Percentiles rank a stretch among this genome's conserved stretches.
phyloP scores from a whole-genome alignment of 768 basidiomycete genomes.

The Suillus plorans region DNA sequence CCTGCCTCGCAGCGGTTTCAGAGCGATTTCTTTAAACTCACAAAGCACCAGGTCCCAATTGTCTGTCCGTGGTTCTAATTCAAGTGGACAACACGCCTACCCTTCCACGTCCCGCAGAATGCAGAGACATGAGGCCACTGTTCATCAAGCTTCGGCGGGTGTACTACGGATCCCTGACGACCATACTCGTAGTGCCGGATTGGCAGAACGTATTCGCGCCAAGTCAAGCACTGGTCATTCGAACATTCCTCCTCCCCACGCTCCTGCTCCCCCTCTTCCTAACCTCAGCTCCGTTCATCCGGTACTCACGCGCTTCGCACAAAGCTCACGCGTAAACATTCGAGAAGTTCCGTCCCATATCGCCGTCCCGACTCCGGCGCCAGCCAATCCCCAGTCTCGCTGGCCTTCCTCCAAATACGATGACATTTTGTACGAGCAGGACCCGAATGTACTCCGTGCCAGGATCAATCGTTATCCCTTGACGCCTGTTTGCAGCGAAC shows the following conservation, averaged over 20 bases:
- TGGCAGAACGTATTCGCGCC: constrained; percentile 6
- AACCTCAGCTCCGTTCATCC: not conserved
- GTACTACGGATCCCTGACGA: not conserved
- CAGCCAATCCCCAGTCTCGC: not conserved
- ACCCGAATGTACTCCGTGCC: not conserved
- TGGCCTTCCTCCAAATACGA: not conserved
- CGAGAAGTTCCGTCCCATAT: constrained; percentile 1
- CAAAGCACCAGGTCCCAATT: not conserved
- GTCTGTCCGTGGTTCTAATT: not conserved
- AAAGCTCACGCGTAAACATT: constrained; percentile 5
- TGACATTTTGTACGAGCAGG: not conserved
- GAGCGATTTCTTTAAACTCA: constrained; percentile 6
- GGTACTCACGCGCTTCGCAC: not conserved
- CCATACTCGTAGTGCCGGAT: constrained; percentile 3
- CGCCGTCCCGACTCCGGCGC: not conserved
- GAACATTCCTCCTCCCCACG: not conserved
- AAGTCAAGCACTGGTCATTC: not conserved
- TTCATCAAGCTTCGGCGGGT: not conserved
- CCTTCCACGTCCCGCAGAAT: constrained; percentile 4
- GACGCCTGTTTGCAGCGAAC: not conserved
- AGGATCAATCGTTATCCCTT: constrained; percentile 5
- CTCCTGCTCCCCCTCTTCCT: not conserved
- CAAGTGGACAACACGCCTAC: not conserved
- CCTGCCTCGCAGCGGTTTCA: constrained; percentile 6
- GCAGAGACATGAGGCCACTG: constrained; percentile 1